phyloP scores from a whole-genome alignment of 108 stramenopile genomes.

The Pseudonitzschia multistriata region DNA sequence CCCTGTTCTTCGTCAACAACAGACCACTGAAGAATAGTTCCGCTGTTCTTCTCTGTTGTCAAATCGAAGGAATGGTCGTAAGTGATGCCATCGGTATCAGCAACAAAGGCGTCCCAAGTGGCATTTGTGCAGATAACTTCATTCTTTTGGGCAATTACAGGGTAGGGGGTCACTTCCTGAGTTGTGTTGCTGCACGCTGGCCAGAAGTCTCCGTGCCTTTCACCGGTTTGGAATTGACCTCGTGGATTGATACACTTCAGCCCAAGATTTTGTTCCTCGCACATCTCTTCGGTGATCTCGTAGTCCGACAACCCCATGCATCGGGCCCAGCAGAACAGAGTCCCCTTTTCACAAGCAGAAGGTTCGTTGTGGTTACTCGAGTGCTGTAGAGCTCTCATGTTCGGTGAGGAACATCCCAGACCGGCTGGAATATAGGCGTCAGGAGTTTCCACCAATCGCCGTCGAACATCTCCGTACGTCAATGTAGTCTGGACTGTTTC shows the following conservation, averaged over 20 bases:
- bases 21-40: conserved; percentile 38
- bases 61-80: conserved; percentile 14
- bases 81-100: background rate
- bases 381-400: conserved; percentile 39
- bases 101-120: conserved; percentile 6
- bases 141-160: conserved; percentile 5
- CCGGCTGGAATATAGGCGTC: conserved; percentile 7
- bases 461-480: conserved; percentile 65
- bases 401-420: conserved; percentile 43
- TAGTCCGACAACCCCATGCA: conserved; percentile 61
- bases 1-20: conserved; percentile 30
- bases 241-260: conserved; percentile 64
- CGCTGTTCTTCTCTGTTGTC: conserved; percentile 10
- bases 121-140: conserved; percentile 12
- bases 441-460: conserved; percentile 31
- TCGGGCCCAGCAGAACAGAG: conserved; percentile 73
- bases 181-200: conserved; percentile 14
- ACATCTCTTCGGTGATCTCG: conserved; percentile 46
- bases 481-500: conserved; percentile 3
- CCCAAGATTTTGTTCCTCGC: conserved; percentile 44
- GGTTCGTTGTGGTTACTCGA: background rate
- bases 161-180: background rate
- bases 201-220: conserved; percentile 30
- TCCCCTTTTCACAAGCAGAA: conserved; percentile 50
- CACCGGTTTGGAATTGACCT: conserved; percentile 41